Evolutionary conservation across 768 basidiomycete species (phyloP), one percentile per base, ranked within the genome.

Genomic region (Pulveroboletus sp.): DNA sequence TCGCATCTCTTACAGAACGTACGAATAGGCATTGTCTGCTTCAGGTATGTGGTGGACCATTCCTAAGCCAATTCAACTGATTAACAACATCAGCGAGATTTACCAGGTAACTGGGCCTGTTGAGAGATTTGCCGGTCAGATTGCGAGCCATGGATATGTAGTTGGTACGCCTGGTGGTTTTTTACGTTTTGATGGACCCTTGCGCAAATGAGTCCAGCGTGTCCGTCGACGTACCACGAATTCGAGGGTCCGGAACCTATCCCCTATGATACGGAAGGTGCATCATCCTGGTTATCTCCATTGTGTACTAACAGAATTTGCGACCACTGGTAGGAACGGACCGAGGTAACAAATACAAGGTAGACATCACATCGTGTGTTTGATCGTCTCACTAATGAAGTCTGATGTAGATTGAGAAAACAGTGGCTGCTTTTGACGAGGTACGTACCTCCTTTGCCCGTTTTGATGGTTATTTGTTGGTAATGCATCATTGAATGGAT

Each of bases 51-150:
- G 39, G 5, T 37, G 10, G 33, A 50, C 21, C 30, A 13, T 7
- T 14, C 5, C 17, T 44, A 38, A 44, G 21, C 21, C 26, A 18
- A 33, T 36, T 47, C 21, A 28, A 47, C 43, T 27, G 36, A 55
- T 37, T 11, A 2, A n/a, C 9, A 30, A 21, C 21, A 47, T 35
- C 61, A 93, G 91, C 60, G 93, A 95, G 72, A 97, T 97, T 47
- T 97, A 96, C 65, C 89, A 91, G 66, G 92, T 94, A 2, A 94
- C 91, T n/a, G 92, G 92, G 0, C 93, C 93, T 32, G 93, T 95
- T n/a, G 93, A 94, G 65, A 81, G 93, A 43, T 92, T 89, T 62
- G 88, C 87, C 0, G 83, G 86, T 13, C 86, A 89, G 70, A 91
- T 93, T 57, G 91, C 90, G 8, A 89, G 86, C 54, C 85, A 91